A percentile compares a stretch with the other conserved stretches of the same genome.
Conservation (phyloP, 805 yeast genomes). For the Jamesozyma jinghongensis region DNA sequence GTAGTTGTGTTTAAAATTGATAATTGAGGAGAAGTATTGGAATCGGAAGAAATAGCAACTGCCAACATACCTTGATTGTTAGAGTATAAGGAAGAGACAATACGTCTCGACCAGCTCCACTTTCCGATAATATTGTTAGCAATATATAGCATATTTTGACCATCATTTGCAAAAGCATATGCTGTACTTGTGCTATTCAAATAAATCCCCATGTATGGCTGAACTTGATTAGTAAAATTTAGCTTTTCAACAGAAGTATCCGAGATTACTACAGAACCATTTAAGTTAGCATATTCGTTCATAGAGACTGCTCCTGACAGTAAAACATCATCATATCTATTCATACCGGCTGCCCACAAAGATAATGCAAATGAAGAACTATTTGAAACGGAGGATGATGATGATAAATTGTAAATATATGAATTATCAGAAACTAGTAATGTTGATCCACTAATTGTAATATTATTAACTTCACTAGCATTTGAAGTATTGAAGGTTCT, state of each 20-base stretch:
- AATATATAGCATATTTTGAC: slow-evolving; percentile 2
- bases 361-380: slow-evolving; percentile 20
- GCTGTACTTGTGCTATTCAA: slow-evolving; percentile 42
- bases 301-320: slow-evolving; percentile 25
- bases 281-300: slow-evolving; percentile 13
- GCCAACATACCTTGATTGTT: slow-evolving; percentile 19
- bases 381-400: slow-evolving; percentile 12
- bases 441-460: slow-evolving; percentile 15
- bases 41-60: slow-evolving; percentile 12
- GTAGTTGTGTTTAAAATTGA: slow-evolving; percentile 30
- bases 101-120: slow-evolving; percentile 15
- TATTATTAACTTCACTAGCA: slow-evolving; percentile 10
- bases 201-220: slow-evolving; percentile 31
- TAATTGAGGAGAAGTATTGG: slow-evolving; percentile 5
- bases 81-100: slow-evolving; percentile 21
- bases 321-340: slow-evolving; percentile 26
- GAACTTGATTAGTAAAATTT: neutral
- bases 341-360: slow-evolving; percentile 20
- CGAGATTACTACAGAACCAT: slow-evolving; percentile 12
- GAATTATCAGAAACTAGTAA: slow-evolving; percentile 20
- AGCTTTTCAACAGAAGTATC: neutral
- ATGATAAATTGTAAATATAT: slow-evolving; percentile 25
- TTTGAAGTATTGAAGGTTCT: slow-evolving; percentile 6
- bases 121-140: neutral
- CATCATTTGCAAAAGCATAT: slow-evolving; percentile 45